phyloP scores from a whole-genome alignment of 2,329 filamentous ascomycete species.

The Beauveria scarabaeidicola region DNA sequence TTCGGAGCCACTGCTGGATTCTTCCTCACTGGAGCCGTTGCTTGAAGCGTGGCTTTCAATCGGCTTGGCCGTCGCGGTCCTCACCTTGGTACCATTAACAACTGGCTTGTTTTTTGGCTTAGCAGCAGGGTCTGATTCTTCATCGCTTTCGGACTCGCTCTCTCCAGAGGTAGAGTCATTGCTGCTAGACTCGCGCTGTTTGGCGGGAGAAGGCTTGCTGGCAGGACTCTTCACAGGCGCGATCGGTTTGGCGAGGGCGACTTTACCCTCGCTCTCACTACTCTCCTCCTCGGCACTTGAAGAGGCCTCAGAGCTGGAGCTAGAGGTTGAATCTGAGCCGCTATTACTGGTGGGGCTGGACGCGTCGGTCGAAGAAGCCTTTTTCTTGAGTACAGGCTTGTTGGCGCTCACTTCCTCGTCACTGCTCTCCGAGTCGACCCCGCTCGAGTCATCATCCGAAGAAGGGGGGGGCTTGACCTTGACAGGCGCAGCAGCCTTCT shows the following conservation, averaged over 20 bases:
- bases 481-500: constrained; percentile 9
- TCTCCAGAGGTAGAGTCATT: constrained; percentile 18
- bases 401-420: constrained; percentile 20
- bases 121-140: constrained; percentile 15
- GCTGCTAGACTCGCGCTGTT: constrained; percentile 19
- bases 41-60: constrained; percentile 15
- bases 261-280: constrained; percentile 10
- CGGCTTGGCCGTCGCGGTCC: constrained; percentile 9
- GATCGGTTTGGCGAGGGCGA: neutral
- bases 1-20: constrained; percentile 8
- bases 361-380: constrained; percentile 17
- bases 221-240: constrained; percentile 6
- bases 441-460: constrained; percentile 12
- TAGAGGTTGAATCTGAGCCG: constrained; percentile 13
- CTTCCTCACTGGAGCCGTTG: constrained; percentile 11
- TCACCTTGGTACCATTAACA: constrained; percentile 13
- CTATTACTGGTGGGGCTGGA: constrained; percentile 11
- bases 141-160: constrained; percentile 20
- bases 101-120: constrained; percentile 13
- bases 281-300: neutral
- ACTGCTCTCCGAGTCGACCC: constrained; percentile 16
- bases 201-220: constrained; percentile 13
- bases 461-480: constrained; percentile 11
- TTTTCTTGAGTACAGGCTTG: constrained; percentile 17
- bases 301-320: constrained; percentile 12